Evolutionary conservation across 2,329 filamentous ascomycete genomes (phyloP), one percentile per base, ranked within the genome.

Genomic region (Lojkania enalia): DNA sequence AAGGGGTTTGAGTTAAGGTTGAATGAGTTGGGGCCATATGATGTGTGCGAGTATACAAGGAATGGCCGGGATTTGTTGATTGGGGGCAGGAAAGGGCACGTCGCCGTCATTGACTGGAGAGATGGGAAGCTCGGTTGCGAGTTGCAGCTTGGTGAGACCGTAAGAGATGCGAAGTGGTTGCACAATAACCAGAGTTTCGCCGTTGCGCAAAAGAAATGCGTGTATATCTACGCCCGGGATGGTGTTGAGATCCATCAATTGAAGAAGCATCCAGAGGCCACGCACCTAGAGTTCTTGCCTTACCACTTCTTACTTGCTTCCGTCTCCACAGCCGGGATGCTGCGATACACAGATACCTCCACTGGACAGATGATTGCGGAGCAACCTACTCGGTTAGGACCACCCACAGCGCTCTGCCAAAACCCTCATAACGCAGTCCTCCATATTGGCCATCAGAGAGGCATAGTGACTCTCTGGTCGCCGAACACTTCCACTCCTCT

Each of bases 71-170:
- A 95, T 60, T 73, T 99, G 51, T 74, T 99, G 42, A 77, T 99
- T 23, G 90, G 86, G 11, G 91, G 94, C 20, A 80, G 90, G 48
- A 96, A 96, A 71, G 94, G 94, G 12, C 94, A 99, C 82, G 78
- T 99, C 54, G 92, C 94, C 44, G 92, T 88, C 0, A 95, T 97
- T 83, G 91, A 99, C 71, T 99, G 94, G 92, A 80, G 92, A 52
- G 86, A 87, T 57, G 92, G 91, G 31, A 96, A 91, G 70, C 75
- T 96, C 48, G 89, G 88, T 5, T 96, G 90, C 66, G 94, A 99
- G 69, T 63, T 97, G 52, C 90, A 99, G 66, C 77, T 99, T 51
- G 84, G 85, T 39, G 94, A 99, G 76, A 97, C 90, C 0, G 80
- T 97, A 11, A 80, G 92, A 40, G 92, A 96, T 71, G 86, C 87